Conservation (phyloP, 1,284 basidiomycete species). For the Coniferiporia weirii region DNA sequence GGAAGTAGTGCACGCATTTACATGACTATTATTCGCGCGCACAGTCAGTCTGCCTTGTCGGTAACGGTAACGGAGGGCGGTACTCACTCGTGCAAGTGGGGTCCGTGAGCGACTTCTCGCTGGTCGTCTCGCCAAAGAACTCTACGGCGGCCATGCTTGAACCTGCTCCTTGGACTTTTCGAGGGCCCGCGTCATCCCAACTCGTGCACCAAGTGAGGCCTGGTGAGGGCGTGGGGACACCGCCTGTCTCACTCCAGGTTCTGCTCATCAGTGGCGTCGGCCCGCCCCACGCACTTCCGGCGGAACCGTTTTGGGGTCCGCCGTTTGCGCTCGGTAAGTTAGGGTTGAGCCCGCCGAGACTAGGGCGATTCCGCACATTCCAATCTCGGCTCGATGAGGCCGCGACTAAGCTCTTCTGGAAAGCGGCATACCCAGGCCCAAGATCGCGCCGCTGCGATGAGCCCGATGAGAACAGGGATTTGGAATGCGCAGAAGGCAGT, state of each 20-base stretch:
- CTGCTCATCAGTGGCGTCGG: neutral
- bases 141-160: neutral
- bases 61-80: no score
- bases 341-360: neutral
- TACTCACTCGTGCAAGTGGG: neutral
- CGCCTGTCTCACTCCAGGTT: neutral
- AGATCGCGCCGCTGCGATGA: neutral
- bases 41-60: no score
- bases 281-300: neutral
- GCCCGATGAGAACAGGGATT: neutral
- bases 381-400: neutral
- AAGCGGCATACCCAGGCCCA: neutral
- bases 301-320: no score
- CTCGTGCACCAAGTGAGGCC: neutral
- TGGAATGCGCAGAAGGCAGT: no score
- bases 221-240: neutral
- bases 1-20: no score
- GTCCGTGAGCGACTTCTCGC: neutral
- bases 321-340: neutral
- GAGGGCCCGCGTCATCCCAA: neutral
- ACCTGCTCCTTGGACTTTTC: neutral
- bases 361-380: neutral
- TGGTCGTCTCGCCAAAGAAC: neutral
- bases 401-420: neutral
- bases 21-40: no score